These are phyloP conservation scores for Tolypocladium cylindrosporum DNA, from an alignment of 2,329 filamentous ascomycete species.

Conservation along the genomic window DNA sequence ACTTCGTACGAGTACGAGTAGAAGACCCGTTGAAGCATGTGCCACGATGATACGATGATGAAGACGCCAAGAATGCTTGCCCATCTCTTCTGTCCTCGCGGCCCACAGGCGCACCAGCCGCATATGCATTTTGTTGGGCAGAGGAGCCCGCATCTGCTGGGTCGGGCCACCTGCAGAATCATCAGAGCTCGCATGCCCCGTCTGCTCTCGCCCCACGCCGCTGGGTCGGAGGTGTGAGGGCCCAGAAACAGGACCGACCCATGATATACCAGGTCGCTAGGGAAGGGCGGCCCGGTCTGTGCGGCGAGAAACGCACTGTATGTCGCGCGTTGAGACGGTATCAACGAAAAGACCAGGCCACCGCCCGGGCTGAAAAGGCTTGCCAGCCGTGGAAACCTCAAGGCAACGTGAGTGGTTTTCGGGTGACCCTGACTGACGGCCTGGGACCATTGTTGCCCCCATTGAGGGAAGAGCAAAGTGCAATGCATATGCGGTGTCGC, in stretches of 20 bases:
- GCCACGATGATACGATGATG: not conserved
- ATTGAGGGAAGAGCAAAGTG: not conserved
- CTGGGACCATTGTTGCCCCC: not conserved
- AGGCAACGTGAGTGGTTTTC: not conserved
- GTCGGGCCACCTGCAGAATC: not conserved
- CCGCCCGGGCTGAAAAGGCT: not conserved
- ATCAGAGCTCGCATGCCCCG: not conserved
- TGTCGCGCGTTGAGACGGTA: not conserved
- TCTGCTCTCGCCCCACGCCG: not conserved
- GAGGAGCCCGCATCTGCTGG: not conserved
- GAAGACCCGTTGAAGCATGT: not conserved
- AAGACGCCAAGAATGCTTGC: not conserved
- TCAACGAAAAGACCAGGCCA: not conserved
- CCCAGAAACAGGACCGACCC: not conserved
- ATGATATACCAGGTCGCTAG: not conserved
- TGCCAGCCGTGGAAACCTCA: not conserved
- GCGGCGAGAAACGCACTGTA: not conserved
- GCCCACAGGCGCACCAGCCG: not conserved
- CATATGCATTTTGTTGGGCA: not conserved
- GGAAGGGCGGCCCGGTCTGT: not conserved
- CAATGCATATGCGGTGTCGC: not conserved
- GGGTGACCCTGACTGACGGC: not conserved
- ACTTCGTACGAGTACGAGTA: too few relatives aligned
- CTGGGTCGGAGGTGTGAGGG: not conserved
- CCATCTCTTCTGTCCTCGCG: not conserved